phyloP scores from a whole-genome alignment of 306 rosid genomes.

The Ziziphus jujuba region DNA sequence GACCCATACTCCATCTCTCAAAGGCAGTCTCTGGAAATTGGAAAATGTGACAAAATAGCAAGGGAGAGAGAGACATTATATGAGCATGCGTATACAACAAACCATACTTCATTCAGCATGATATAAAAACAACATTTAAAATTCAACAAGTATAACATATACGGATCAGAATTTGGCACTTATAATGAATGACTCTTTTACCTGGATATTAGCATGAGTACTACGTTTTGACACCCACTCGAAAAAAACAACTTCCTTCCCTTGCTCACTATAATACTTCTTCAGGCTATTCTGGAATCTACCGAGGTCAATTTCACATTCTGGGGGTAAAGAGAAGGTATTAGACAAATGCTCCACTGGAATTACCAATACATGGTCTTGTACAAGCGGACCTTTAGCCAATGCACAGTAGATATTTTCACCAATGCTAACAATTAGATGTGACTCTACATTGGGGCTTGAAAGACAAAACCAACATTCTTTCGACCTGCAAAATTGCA shows the following conservation, averaged over 20 bases:
- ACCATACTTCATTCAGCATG: background rate
- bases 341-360: constrained; percentile 80
- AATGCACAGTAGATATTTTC: constrained; percentile 85
- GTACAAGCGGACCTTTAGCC: constrained; percentile 91
- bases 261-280: constrained; percentile 58
- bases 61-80: background rate
- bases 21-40: too few relatives aligned
- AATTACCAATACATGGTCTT: constrained; percentile 77
- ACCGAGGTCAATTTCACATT: constrained; percentile 61
- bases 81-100: background rate
- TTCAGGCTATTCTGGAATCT: constrained; percentile 65
- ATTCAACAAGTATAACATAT: background rate
- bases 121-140: background rate
- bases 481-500: constrained; percentile 65
- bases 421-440: constrained; percentile 78
- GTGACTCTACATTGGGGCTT: constrained; percentile 81
- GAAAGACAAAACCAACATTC: constrained; percentile 99
- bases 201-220: constrained; percentile 98
- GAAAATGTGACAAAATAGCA: too few relatives aligned
- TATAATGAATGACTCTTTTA: constrained; percentile 26
- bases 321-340: constrained; percentile 60
- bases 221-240: constrained; percentile 83
- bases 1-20: too few relatives aligned
- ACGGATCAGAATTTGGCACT: constrained; percentile 16
- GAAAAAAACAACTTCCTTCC: constrained; percentile 80